Base-by-base conservation (phyloP, 306 rosid species). In the Styphnolobium japonicum region DNA sequence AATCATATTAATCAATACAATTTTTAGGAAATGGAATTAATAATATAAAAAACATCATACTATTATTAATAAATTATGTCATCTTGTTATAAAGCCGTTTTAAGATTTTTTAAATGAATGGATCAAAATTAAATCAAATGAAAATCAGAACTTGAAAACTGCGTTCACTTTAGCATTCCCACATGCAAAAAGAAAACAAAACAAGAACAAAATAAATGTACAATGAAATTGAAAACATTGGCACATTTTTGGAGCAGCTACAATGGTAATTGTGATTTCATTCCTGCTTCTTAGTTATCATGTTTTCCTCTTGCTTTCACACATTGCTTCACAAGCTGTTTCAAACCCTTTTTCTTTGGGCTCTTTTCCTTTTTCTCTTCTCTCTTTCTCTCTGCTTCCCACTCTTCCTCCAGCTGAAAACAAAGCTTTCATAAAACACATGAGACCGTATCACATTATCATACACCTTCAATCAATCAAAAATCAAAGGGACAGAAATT, bases 321-420 rank as follows among this genome's bases (percentile, higher is more conserved):
- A 64, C 82, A 87, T 43, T 86, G 84, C 34, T 79, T 77, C n/a
- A 84, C 76, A 58, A 93, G 74, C 18, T 87, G 87, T 74, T 88
- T 91, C 1, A 87, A 74, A 49, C 90, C 90, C 61, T 82, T 80
- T 74, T 67, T 87, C 55, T 65, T 88, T 67, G 77, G 76, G 10
- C 25, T 25, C 27, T 43, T 80, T 3, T 37, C 74, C 23, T 29
- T 52, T 75, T 60, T 83, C 77, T 84, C 80, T 45, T 75, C 80
- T 34, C 10, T 82, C 23, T 74, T 80, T 48, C 40, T 88, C 52
- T 72, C 85, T 19, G 58, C 76, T 10, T 49, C 80, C 60, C 77
- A 67, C 18, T 86, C 92, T 60, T 68, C 84, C 57, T 90, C 97
- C 70, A 92, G 12, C 88, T 92, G 90, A 82, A 89, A 27, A 71